Base-by-base conservation (phyloP, 257 asterid genomes). In the Forsythia viridissima region DNA sequence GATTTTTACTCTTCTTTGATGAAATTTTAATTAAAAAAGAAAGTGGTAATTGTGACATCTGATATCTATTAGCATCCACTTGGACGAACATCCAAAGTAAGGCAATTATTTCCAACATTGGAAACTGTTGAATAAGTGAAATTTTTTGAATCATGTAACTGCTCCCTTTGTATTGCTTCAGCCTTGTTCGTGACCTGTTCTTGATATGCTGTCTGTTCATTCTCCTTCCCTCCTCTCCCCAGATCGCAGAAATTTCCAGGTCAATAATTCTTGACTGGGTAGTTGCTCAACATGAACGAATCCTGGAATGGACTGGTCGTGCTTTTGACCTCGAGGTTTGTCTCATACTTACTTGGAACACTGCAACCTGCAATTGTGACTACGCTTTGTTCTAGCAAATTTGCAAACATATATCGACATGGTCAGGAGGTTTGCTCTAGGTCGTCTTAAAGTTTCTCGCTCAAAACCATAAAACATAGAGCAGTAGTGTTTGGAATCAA, bases 261-360 rank as follows among this genome's bases (percentile, higher is more conserved):
- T 86, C 99, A 82, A 83, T 92, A 82, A 84, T 95, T 87, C 97
- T 93, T 85, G 99, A 95, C 79, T 95, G 99, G 99, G 90, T 95
- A 78, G 96, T 95, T 66, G 91, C 93, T 61, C 99, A 95, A 83
- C 91, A 93, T 77, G 92, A 82, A 69, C 89, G 92, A 80, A 90
- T 92, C 82, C 91, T 95, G 80, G 97, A 95, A 82, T 93, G 99
- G 99, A 92, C 98, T 73, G 96, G 97, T 13, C 96, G 99, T 76
- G 90, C 97, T 85, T 92, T 89, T 89, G 97, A 91, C 87, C 97
- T 93, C 67, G 99, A 93, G 99, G 99, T 95, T 73, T 72, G 87
- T 77, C 76, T 83, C 57, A 5, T 39, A 61, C 78, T 85, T 77
- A 75, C 72, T 61, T 75, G 20, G 74, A 78, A 59, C 11, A 21